These are phyloP conservation scores for Tolypocladium inflatum DNA, from an alignment of 2,329 filamentous ascomycete genomes.

Conservation along the genomic window DNA sequence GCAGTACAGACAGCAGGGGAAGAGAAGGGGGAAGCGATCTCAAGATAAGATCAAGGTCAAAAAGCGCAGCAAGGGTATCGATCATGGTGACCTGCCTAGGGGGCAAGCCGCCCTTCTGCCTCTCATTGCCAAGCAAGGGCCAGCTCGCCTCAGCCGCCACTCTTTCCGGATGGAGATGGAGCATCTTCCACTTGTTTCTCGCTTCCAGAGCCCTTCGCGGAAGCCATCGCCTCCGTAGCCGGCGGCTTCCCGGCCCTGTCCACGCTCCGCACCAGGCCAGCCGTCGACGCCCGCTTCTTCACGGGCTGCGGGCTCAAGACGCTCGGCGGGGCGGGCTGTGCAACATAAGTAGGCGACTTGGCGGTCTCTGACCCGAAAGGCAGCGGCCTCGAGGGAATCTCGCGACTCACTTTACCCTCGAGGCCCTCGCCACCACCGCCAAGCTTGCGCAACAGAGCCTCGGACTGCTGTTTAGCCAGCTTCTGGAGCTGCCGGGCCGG, in stretches of 20 bases:
- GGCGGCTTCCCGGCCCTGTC: neutral
- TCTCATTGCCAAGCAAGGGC: no score
- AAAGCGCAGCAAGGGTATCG: neutral
- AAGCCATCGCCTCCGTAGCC: neutral
- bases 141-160: neutral
- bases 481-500: conserved; percentile 61
- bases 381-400: conserved; percentile 39
- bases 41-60: neutral
- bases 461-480: conserved; percentile 56
- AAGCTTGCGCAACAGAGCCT: conserved; percentile 47
- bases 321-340: conserved; percentile 10
- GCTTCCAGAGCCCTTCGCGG: neutral
- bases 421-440: conserved; percentile 21
- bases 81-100: neutral
- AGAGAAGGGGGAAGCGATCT: neutral
- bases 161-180: no score
- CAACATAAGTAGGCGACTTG: conserved; percentile 16
- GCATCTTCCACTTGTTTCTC: neutral
- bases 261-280: neutral
- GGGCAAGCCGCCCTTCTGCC: neutral
- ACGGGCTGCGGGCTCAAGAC: conserved; percentile 5
- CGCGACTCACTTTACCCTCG: conserved; percentile 20
- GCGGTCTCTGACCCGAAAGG: conserved; percentile 43
- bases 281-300: neutral
- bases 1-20: neutral